Evolutionary conservation across 2,329 filamentous ascomycete species (phyloP).

Genomic region (Saccharata proteae): DNA sequence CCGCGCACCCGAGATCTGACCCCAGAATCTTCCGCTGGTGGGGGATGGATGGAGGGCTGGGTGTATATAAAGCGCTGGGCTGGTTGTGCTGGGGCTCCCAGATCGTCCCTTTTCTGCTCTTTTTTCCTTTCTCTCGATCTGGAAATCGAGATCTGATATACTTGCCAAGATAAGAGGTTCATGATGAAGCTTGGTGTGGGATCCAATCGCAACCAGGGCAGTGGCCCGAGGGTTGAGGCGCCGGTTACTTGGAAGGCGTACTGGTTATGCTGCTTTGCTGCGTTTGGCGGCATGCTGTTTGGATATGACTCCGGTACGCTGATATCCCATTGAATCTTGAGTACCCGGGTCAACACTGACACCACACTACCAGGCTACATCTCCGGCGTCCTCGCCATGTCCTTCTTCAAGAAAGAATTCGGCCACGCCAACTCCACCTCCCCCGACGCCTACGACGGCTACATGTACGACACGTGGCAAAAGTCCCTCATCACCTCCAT

Average conservation of each 20-base stretch:
- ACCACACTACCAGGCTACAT: no score
- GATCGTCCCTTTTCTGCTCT: no score
- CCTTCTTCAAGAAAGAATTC: constrained; percentile 56
- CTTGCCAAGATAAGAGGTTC: no score
- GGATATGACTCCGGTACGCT: constrained; percentile 71
- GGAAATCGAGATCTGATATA: no score
- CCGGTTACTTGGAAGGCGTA: constrained; percentile 36
- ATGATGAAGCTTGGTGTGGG: constrained; percentile 1
- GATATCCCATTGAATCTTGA: no score
- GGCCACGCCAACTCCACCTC: constrained; percentile 29
- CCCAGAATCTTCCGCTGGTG: no score
- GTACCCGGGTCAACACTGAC: no score
- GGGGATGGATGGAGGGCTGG: no score
- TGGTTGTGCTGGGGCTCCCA: no score
- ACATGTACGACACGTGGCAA: constrained; percentile 35
- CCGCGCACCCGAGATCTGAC: no score
- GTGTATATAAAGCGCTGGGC: no score
- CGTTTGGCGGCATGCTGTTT: constrained; percentile 55
- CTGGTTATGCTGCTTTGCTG: constrained; percentile 34
- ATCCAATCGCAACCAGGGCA: constrained; percentile 19
- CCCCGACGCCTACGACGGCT: constrained; percentile 44
- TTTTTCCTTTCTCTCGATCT: no score
- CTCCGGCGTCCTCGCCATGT: constrained; percentile 46
- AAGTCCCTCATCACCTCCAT: constrained; percentile 60
- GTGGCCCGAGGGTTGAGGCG: constrained; percentile 42